Evolutionary conservation across 192 early-diverging fungal genomes (phyloP).

Genomic region (Gonapodya sp.): DNA sequence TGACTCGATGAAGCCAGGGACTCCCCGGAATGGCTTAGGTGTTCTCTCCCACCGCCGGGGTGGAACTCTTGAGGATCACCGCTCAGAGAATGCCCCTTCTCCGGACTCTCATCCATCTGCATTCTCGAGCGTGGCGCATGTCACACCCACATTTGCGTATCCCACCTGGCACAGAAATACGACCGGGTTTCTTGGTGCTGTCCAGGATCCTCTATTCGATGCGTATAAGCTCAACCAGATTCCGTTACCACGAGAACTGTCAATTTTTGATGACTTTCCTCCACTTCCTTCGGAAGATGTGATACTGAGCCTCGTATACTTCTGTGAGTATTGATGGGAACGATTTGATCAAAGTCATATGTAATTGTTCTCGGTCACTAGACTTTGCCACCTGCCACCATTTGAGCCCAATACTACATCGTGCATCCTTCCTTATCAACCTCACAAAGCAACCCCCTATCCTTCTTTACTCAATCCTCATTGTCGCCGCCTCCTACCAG

Average conservation of each 20-base stretch:
- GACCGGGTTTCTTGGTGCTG: too few species aligned
- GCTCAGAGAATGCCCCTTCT: too few species aligned
- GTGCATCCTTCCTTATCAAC: neutral
- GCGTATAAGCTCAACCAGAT: too few species aligned
- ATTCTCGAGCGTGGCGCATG: too few species aligned
- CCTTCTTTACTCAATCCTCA: neutral
- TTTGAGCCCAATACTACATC: neutral
- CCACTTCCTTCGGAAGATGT: neutral
- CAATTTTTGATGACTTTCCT: neutral
- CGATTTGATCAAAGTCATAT: neutral
- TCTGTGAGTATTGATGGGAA: neutral
- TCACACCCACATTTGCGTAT: too few species aligned
- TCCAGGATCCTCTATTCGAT: too few species aligned
- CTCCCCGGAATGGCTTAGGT: too few species aligned
- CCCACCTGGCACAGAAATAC: too few species aligned
- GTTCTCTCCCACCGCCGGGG: too few species aligned
- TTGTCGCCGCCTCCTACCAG: neutral
- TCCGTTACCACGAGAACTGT: neutral
- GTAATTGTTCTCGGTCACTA: neutral
- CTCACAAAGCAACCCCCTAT: neutral
- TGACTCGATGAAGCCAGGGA: too few species aligned
- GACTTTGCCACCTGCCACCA: neutral
- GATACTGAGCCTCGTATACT: neutral
- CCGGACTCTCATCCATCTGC: too few species aligned
- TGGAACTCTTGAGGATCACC: too few species aligned